Evolutionary conservation across 192 early-diverging fungal species (phyloP).

Genomic region (Piromyces finnis): DNA sequence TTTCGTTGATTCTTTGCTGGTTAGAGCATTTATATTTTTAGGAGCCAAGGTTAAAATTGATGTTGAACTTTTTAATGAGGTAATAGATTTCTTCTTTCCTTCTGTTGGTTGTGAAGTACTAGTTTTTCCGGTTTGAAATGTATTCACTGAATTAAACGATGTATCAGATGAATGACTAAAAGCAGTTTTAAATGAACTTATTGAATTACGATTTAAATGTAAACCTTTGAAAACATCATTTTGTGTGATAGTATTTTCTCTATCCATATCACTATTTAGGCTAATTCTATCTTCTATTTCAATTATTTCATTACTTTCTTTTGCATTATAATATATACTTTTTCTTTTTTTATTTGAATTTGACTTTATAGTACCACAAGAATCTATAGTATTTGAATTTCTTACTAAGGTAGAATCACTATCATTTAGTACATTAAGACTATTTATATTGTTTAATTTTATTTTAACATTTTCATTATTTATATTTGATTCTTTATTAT

Average conservation of each 20-base stretch:
- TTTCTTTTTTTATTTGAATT: background rate
- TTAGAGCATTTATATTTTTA: too few species aligned
- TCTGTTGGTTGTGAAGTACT: background rate
- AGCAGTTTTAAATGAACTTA: background rate
- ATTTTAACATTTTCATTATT: background rate
- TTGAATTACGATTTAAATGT: background rate
- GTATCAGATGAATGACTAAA: background rate
- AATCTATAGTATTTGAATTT: background rate
- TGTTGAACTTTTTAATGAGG: too few species aligned
- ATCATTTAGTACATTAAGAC: background rate
- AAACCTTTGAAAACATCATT: background rate
- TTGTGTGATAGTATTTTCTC: too few species aligned
- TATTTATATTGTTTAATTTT: too few species aligned
- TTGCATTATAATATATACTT: too few species aligned
- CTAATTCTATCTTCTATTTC: too few species aligned
- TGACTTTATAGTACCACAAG: background rate
- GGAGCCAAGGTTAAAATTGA: too few species aligned
- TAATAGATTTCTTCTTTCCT: too few species aligned
- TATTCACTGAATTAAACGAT: background rate
- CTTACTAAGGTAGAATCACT: background rate
- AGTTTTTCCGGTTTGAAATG: background rate
- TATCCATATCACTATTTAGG: too few species aligned
- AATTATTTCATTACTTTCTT: too few species aligned
- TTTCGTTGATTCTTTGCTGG: too few species aligned
- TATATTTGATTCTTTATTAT: background rate